Evolutionary conservation across 2,329 filamentous ascomycete species (phyloP), one percentile per base, ranked within the genome.

Genomic region (Monosporascus sp.): DNA sequence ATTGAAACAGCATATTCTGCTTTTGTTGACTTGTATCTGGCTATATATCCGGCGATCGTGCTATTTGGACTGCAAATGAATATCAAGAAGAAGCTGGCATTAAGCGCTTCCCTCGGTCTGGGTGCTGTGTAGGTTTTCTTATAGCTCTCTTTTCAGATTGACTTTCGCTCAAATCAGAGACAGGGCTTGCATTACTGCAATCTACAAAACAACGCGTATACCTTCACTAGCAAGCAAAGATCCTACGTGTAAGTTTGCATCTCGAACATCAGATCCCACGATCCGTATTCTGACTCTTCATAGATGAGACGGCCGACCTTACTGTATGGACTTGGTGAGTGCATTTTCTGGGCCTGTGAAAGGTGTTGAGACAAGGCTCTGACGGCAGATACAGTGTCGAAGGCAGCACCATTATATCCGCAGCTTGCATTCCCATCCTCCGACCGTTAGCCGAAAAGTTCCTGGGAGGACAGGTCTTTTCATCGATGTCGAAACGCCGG

Each of bases 381-480:
- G 27, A 43, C 24, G 17, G 5, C 6, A 4, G 27, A 15, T 25
- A 17, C 38, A 63, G 64, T 2, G 57, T 66, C 52, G 65, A 66
- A 56, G 64, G 61, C 18, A 59, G 56, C 44, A 59, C 61, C 9
- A 64, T 67, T 47, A 66, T 66, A 22, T 65, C 67, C 45, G 65
- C 65, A 8, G 57, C 63, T 1, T 65, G 58, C 38, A 66, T 67
- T 25, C 65, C 65, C 0, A 43, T 66, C 48, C 62, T 68, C 6
- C 60, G 61, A 11, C 65, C 65, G 1, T 51, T 68, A 0, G 41
- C 63, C 45, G 64, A 65, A 22, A 52, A 57, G 37, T 4, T 27
- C 27, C 27, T 27, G 27, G 27, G 27, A 27, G 8, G 27, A 11
- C 27, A 27, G 8, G 27, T 11, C 27, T 27, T 27, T 27, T 27